Percentiles rank a stretch among this genome's conserved stretches.
Conservation (phyloP, 2,329 filamentous ascomycete species). For the Trichoderma harzianum region DNA sequence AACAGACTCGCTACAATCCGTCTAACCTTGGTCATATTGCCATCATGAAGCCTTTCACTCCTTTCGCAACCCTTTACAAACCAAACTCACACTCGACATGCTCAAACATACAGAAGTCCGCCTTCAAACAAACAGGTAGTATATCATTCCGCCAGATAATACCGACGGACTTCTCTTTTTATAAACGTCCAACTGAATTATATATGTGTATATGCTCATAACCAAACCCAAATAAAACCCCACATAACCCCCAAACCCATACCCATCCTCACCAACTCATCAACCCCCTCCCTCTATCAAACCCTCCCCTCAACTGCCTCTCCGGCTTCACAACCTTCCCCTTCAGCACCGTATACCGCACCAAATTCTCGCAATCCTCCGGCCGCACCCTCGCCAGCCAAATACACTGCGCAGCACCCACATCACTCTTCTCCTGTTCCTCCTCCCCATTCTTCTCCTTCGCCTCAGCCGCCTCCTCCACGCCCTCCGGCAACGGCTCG, state of each 20-base stretch:
- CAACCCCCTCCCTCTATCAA: constrained; percentile 75
- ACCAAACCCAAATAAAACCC: background rate
- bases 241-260: background rate
- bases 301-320: constrained; percentile 81
- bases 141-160: background rate
- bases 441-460: constrained; percentile 18
- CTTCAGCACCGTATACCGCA: constrained; percentile 84
- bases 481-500: constrained; percentile 26
- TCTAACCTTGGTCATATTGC: background rate
- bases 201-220: background rate
- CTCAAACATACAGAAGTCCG: background rate
- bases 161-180: background rate
- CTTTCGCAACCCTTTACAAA: background rate
- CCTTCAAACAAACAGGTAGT: background rate
- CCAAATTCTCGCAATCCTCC: constrained; percentile 89
- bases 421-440: constrained; percentile 25
- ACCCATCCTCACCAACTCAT: constrained; percentile 70
- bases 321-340: constrained; percentile 92
- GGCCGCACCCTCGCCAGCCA: constrained; percentile 84
- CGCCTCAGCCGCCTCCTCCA: constrained; percentile 29
- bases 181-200: background rate
- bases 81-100: background rate
- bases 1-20: background rate
- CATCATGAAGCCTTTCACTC: background rate
- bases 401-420: constrained; percentile 80